phyloP scores from a whole-genome alignment of 768 basidiomycete genomes.

The Tulasnella sp. region DNA sequence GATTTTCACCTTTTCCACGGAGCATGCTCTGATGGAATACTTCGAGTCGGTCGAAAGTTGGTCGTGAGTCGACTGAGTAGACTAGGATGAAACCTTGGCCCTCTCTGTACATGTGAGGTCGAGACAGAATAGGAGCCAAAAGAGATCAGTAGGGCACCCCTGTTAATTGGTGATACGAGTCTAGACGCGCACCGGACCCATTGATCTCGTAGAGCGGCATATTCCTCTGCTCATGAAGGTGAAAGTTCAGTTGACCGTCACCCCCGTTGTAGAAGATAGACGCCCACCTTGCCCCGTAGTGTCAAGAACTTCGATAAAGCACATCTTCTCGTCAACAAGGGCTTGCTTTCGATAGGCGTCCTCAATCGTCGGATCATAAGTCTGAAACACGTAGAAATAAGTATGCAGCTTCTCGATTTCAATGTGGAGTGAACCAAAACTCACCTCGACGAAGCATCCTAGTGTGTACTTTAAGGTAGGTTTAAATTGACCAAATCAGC shows the following conservation, averaged over 20 bases:
- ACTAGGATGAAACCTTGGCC: slow-evolving; percentile 97
- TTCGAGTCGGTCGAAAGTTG: slow-evolving; percentile 85
- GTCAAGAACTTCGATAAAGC: slow-evolving; percentile 93
- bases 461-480: slow-evolving; percentile 87
- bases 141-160: not conserved
- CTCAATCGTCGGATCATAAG: slow-evolving; percentile 98
- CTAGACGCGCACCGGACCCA: slow-evolving; percentile 76
- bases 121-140: slow-evolving; percentile 9
- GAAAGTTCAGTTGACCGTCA: no score
- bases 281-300: slow-evolving; percentile 92
- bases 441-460: slow-evolving; percentile 85
- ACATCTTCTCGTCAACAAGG: slow-evolving; percentile 89
- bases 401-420: no score
- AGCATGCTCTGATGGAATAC: slow-evolving; percentile 84
- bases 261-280: no score
- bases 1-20: slow-evolving; percentile 74
- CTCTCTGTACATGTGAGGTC: slow-evolving; percentile 57
- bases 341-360: slow-evolving; percentile 94
- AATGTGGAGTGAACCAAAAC: no score
- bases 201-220: slow-evolving; percentile 90
- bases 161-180: no score
- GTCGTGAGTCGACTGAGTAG: slow-evolving; percentile 91
- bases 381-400: no score
- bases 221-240: slow-evolving; percentile 63
- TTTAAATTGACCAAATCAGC: no score